Conservation (phyloP, 2,329 filamentous ascomycete species). For the Trichoderma harzianum region DNA sequence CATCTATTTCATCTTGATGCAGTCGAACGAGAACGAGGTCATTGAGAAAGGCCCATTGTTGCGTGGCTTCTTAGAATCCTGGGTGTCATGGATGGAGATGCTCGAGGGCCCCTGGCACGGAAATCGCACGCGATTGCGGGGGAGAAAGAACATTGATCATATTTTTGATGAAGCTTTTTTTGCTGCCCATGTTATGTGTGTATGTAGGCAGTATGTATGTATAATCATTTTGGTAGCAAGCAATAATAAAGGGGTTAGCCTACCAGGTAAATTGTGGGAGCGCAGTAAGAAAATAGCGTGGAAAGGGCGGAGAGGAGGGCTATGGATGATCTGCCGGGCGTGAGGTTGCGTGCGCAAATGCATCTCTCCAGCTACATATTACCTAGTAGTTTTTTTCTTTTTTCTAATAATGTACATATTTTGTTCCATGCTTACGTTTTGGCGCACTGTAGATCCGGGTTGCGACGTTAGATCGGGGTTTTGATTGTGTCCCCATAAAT, state of each 20-base stretch:
- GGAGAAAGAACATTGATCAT: neutral
- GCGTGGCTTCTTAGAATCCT: neutral
- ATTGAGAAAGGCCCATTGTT: neutral
- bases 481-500: neutral
- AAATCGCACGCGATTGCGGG: neutral
- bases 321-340: neutral
- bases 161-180: neutral
- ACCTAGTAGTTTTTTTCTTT: neutral
- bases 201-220: neutral
- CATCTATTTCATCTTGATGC: neutral
- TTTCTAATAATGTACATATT: neutral
- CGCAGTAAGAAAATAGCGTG: conserved; percentile 8
- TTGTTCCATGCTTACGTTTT: neutral
- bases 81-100: neutral
- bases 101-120: neutral
- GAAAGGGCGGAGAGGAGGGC: neutral
- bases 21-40: neutral
- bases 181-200: neutral
- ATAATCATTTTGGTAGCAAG: neutral
- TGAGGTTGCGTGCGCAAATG: neutral
- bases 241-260: conserved; percentile 5
- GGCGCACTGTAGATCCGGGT: neutral
- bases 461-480: neutral
- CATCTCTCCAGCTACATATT: too few relatives aligned
- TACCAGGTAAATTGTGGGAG: neutral